These are phyloP conservation scores for Posidonia australis DNA, from an alignment of 106 monocot genomes.

Conservation along the genomic window DNA sequence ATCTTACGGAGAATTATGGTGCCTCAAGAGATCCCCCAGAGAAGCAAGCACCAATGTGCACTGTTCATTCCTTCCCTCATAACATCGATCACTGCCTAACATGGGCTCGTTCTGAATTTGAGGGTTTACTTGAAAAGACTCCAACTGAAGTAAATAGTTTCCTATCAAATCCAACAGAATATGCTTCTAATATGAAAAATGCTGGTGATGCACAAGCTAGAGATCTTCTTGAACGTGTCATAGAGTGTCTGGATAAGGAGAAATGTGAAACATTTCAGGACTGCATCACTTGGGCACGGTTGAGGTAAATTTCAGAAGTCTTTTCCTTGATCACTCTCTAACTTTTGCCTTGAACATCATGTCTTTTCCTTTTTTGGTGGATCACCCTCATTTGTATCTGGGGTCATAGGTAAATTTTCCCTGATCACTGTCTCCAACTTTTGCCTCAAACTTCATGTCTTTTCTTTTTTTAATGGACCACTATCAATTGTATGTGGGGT, in stretches of 20 bases:
- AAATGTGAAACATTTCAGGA: conserved; percentile 73
- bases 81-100: conserved; percentile 94
- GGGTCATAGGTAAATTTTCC: too few relatives aligned
- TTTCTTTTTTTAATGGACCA: too few relatives aligned
- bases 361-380: not conserved
- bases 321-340: too few relatives aligned
- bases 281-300: conserved; percentile 75
- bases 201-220: conserved; percentile 91
- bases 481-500: too few relatives aligned
- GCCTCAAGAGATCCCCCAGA: conserved; percentile 88
- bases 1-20: conserved; percentile 92
- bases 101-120: conserved; percentile 95
- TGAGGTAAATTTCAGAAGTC: conserved; percentile 38
- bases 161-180: conserved; percentile 57
- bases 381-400: too few relatives aligned
- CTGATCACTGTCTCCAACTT: too few relatives aligned
- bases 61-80: conserved; percentile 91
- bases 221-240: conserved; percentile 63
- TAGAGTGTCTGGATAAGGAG: conserved; percentile 74
- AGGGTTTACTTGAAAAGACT: conserved; percentile 81
- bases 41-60: conserved; percentile 93
- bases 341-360: conserved; percentile 1
- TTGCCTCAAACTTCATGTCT: too few relatives aligned
- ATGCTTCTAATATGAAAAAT: conserved; percentile 54
- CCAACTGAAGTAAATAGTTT: conserved; percentile 86